These are phyloP conservation scores for Sphagnum tenellum DNA, from an alignment of 225 moss, liverwort and hornwort genomes.

Conservation along the genomic window DNA sequence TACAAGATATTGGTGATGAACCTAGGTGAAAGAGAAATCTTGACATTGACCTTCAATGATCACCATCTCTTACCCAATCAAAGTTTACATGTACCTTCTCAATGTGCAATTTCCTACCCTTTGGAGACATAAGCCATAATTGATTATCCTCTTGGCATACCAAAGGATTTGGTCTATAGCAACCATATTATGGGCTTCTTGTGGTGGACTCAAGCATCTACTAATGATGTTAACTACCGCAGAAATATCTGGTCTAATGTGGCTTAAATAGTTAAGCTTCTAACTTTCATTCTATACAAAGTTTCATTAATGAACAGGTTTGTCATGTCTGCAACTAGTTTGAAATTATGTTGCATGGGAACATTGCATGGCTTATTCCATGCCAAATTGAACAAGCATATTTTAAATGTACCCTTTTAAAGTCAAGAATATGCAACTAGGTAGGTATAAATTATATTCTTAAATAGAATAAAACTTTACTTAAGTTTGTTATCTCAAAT, in stretches of 20 bases:
- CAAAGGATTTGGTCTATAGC: background rate
- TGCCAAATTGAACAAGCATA: background rate
- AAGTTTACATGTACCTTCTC: background rate
- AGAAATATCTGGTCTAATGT: background rate
- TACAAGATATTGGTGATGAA: background rate
- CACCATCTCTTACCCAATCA: background rate
- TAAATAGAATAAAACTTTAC: background rate
- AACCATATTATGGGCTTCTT: background rate
- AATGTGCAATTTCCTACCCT: background rate
- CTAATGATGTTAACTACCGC: background rate
- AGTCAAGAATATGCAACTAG: background rate
- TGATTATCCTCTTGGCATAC: background rate
- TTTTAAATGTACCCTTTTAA: background rate
- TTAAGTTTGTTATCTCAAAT: background rate
- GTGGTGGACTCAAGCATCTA: background rate
- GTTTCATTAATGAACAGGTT: background rate
- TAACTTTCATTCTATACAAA: background rate
- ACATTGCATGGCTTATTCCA: background rate
- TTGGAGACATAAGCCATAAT: background rate
- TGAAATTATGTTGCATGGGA: background rate
- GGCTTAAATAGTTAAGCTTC: background rate
- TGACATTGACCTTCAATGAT: background rate
- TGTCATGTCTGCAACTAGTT: background rate
- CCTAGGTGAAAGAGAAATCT: background rate
- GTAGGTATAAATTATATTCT: background rate